Base-by-base conservation (phyloP, 75 land plant genomes). In the Cupressus sempervirens region DNA sequence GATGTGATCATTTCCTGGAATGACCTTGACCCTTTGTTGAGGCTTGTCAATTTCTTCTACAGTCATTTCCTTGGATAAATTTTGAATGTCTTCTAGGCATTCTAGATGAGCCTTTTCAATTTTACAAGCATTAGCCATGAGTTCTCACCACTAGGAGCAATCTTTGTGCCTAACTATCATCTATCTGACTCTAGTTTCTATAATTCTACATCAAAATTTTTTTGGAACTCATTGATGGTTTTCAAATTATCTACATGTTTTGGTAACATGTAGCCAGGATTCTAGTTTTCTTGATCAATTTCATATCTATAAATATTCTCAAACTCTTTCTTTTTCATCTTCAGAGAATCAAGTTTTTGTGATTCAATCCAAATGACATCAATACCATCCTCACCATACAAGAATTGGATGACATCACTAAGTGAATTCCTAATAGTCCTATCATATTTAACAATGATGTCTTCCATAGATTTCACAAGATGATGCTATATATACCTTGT, bases 11-110 rank as follows among this genome's bases (percentile, higher is more conserved):
- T 95, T 96, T 65, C 97, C 97, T 84, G 91, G 93, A 72, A 94
- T 94, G 84, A 94, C 94, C 83, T 89, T 93, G n/a, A 93, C 91
- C 88, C 94, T 88, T 86, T 98, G 96, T 84, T 94, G 94, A 73
- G 96, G 93, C 87, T 91, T 93, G 83, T 98, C 95, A 85, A 98
- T 88, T 58, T 96, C 93, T 85, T 96, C 98, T 13, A 98, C 94
- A 85, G 96, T 93, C 93, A 92, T 87, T 93, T 91, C 81, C 94
- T 88, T 7, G 88, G 80, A 67, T 96, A 98, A 89, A 97, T 88
- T 81, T 97, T 97, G 84, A 98, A 98, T 3, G 93, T 95, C 87
- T 97, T 97, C 82, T 97, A 97, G 1, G 97, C 97, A 90, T 97
- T 97, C 94, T 90, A 93, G 54, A 97, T 93, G 20, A 97, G 92